Evolutionary conservation across 345 rosid species (phyloP), one percentile per base, ranked within the genome.

Genomic region (Angophora floribunda): DNA sequence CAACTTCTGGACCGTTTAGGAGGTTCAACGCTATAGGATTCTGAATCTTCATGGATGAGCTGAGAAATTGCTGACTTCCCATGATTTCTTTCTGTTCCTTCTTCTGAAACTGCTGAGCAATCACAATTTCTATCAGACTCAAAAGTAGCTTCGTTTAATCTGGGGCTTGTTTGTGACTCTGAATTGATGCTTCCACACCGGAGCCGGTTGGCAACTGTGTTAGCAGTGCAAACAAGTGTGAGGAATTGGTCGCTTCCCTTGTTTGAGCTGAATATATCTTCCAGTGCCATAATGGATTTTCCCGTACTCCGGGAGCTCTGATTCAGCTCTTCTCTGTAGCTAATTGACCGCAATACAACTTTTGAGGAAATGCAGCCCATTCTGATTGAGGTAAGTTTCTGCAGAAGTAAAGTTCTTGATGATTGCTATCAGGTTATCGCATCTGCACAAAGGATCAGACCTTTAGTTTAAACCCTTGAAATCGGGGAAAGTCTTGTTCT

Each of bases 331-430:
- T 89, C 91, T 80, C 32, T 85, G 63, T 87, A 85, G 87, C 93
- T 93, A 80, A 85, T 44, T 3, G 94, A 92, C 59, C 89, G 89
- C 1, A 90, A 84, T 85, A 91, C 59, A 19, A 89, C 86, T 87
- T 93, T 92, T 6, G 94, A 93, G 45, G 89, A 91, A n/a, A 93
- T 88, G 90, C 94, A 93, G 50, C 94, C 92, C 93, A 93, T 93
- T 87, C 57, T 80, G 85, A 85, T 41, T 22, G 13, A 57, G 51
- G 44, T 6, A 51, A 9, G 55, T 51, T 59, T 32, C 47, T 75
- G 82, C 82, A 75, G 49, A 41, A 75, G 82, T 19, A 13, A 36
- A 41, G 82, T 75, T 75, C 82, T 41, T 75, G 82, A 41, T 9
- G 82, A 75, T 75, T 75, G 82, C 21, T 75, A 19, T 75, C 7